These are phyloP conservation scores for Aciculoconidium aculeatum DNA, from an alignment of 805 yeast species.

Conservation along the genomic window DNA sequence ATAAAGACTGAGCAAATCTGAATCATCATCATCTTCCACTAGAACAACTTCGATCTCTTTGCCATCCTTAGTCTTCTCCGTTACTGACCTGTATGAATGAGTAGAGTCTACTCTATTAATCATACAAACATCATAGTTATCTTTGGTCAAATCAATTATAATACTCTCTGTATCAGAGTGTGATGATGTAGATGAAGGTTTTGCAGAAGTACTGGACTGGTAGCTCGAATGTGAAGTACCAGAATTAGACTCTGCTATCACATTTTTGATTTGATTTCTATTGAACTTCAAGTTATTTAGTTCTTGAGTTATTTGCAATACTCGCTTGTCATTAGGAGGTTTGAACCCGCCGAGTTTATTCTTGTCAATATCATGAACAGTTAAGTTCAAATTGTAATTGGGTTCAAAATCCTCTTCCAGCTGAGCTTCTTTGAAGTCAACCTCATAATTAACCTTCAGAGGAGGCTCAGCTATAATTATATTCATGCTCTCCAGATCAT, in stretches of 20 bases:
- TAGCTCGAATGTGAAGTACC: slow-evolving; percentile 19
- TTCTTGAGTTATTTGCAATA: slow-evolving; percentile 5
- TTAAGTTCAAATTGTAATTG: slow-evolving; percentile 6
- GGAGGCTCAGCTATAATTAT: slow-evolving; percentile 37
- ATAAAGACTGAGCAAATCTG: slow-evolving; percentile 35
- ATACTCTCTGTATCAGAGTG: slow-evolving; percentile 33
- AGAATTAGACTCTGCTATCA: slow-evolving; percentile 3
- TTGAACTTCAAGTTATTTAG: slow-evolving; percentile 7
- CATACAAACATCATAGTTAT: slow-evolving; percentile 32
- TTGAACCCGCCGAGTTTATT: slow-evolving; percentile 6
- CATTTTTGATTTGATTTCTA: slow-evolving; percentile 3
- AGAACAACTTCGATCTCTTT: slow-evolving; percentile 38
- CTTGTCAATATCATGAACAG: slow-evolving; percentile 9
- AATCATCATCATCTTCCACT: slow-evolving; percentile 33
- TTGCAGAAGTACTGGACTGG: slow-evolving; percentile 24
- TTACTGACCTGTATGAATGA: slow-evolving; percentile 33
- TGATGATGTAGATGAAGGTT: slow-evolving; percentile 22
- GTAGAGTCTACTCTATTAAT: slow-evolving; percentile 30
- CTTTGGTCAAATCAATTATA: slow-evolving; percentile 37
- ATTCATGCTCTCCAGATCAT: slow-evolving; percentile 5
- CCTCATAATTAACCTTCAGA: slow-evolving; percentile 26
- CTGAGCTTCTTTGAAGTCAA: slow-evolving; percentile 35
- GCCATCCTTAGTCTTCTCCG: slow-evolving; percentile 33
- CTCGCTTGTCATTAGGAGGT: slow-evolving; percentile 4
- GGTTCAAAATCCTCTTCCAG: slow-evolving; percentile 6